A percentile compares a stretch with the other conserved stretches of the same genome.
Conservation (phyloP, 169 alveolate species). For the Besnoitia besnoiti region DNA sequence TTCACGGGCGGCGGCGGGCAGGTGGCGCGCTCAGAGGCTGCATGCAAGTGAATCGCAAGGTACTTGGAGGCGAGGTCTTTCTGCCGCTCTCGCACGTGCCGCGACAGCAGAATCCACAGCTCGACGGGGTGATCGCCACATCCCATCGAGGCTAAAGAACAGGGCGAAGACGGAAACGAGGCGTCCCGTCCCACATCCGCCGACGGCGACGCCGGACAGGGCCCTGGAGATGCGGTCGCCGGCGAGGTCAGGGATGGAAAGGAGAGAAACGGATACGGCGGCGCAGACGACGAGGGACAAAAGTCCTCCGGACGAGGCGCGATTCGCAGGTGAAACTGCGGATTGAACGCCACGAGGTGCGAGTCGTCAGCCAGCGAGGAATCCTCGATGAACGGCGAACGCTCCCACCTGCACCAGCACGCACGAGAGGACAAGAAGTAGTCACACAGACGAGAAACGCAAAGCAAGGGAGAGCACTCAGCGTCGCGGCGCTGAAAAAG, state of each 20-base stretch:
- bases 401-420: conserved; percentile 73
- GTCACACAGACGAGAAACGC: no score
- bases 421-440: no score
- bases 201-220: background rate
- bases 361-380: conserved; percentile 84
- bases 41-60: conserved; percentile 80
- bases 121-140: conserved; percentile 71
- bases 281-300: background rate
- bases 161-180: background rate
- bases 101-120: conserved; percentile 79
- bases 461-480: no score
- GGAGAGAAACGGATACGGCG: conserved; percentile 13
- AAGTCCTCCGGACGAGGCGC: conserved; percentile 53
- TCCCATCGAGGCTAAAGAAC: background rate
- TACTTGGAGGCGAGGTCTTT: conserved; percentile 75
- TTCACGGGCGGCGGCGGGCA: conserved; percentile 81
- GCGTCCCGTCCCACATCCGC: conserved; percentile 20
- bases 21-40: conserved; percentile 74
- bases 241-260: conserved; percentile 30
- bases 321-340: conserved; percentile 79
- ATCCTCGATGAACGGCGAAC: conserved; percentile 68
- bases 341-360: conserved; percentile 84
- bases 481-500: no score
- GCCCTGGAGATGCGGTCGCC: background rate
- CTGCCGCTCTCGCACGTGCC: conserved; percentile 75